Percentiles rank a stretch among this genome's conserved stretches.
Conservation (phyloP, 2,329 filamentous ascomycete genomes). For the Cladorrhinum sp. region DNA sequence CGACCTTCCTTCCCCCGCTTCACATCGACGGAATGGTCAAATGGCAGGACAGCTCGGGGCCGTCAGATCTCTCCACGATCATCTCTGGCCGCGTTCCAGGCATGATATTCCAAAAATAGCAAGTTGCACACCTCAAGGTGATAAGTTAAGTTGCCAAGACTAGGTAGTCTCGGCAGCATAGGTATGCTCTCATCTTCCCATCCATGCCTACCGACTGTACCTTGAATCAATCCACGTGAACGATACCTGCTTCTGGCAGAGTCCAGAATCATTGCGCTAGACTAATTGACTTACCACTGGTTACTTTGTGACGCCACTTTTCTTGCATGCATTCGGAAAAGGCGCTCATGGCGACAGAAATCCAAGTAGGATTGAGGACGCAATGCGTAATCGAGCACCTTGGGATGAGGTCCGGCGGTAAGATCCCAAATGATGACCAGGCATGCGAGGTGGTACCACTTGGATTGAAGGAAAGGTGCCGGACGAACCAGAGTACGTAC, state of each 20-base stretch:
- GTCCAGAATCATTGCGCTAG: too few species aligned
- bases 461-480: neutral
- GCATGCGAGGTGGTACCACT: neutral
- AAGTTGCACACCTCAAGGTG: neutral
- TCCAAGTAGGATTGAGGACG: neutral
- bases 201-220: neutral
- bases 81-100: neutral
- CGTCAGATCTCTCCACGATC: slow-evolving; percentile 7
- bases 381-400: neutral
- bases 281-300: too few species aligned
- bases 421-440: neutral
- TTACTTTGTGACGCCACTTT: too few species aligned
- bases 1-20: neutral
- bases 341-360: neutral
- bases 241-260: neutral
- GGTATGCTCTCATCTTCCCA: too few species aligned
- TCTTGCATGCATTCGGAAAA: too few species aligned
- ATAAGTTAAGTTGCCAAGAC: slow-evolving; percentile 17
- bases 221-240: neutral
- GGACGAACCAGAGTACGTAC: neutral
- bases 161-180: neutral
- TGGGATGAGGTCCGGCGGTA: neutral
- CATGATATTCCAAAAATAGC: slow-evolving; percentile 9
- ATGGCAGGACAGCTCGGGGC: slow-evolving; percentile 1
- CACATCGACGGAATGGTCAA: neutral